Evolutionary conservation across 768 basidiomycete species (phyloP), one percentile per base, ranked within the genome.

Genomic region (Hericium erinaceus): DNA sequence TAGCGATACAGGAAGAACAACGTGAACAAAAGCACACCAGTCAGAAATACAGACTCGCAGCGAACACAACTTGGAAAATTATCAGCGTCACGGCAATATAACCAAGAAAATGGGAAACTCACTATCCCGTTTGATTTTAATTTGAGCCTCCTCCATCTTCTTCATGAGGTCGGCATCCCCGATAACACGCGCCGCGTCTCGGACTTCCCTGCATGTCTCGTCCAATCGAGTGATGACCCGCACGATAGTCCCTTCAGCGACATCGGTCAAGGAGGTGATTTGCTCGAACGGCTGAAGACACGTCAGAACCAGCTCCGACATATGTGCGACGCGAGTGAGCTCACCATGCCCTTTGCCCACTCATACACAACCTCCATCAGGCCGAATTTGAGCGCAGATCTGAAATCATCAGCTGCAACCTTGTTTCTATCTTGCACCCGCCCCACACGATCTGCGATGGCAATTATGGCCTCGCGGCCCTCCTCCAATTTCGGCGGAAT

Each of bases 301-400:
- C 44, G 41, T 50, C 12, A 48, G 55, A 24, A 40, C 7, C 10
- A 28, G 40, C 52, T 12, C 46, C 28, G 52, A 48, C 8, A 12
- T 24, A 52, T 58, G 53, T 50, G 33, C 38, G 49, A 13, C 44
- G 20, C 52, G 53, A 53, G 37, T 51, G 52, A 39, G 60, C 83
- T 64, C 64, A 95, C 95, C 95, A 95, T 98, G 55, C 97, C 97
- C 69, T 89, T 92, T 0, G 97, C 95, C 97, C 97, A 99, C 70
- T 98, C 97, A 67, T 98, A 98, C 7, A 98, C 97, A 1, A 95
- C 97, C 67, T 99, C 95, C 9, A 92, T 83, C 22, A 99, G 74
- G 7, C 97, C 97, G 60, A 89, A 88, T 69, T 97, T 98, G 64
- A 95, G 81, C 58, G 76, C 82, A 50, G 82, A 80, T 55, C 85